Evolutionary conservation across 192 early-diverging fungal species (phyloP), one percentile per base, ranked within the genome.

Genomic region (Dissophora globulifera): DNA sequence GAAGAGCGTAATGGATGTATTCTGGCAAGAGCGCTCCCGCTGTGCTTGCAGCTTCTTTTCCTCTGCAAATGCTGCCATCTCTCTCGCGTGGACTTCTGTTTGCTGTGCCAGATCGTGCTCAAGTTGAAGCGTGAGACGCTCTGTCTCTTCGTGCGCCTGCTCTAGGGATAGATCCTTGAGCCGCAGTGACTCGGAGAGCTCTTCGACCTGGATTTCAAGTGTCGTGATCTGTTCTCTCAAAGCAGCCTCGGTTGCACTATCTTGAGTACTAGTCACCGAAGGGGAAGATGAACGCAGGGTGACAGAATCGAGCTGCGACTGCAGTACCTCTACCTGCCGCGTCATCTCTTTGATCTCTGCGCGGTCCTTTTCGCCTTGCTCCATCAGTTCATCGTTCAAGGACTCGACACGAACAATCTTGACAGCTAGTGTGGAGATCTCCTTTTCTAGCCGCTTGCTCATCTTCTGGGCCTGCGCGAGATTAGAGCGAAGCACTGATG

Each of bases 41-140:
- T 72, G 53, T 8, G 69, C 69, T 32, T 72, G 69, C 3, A 58
- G 4, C 15, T 63, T 58, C 30, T 72, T 63, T 35, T 72, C 52
- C 29, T 62, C 59, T 2, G 45, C 48, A 31, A 72, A 57, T 27
- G n/a, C 32, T 19, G 17, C 8, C 52, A 72, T 63, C 19, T 51
- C 55, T 3, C 26, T 15, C 31, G 25, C 38, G 30, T 72, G 61
- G 23, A 5, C 17, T 22, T 40, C 0, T 38, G 32, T 50, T 32
- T 63, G 61, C 4, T 1, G 3, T 3, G 45, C 54, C 8, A 63
- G 19, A 3, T 57, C 60, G 11, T 32, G 15, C 25, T 72, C 69
- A 5, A 58, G 41, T 43, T 64, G 45, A 9, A 64, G 38, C 11
- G n/a, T 19, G 23, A 35, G 51, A 2, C 9, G 40, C 22, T 63